Evolutionary conservation across 345 rosid species (phyloP).

Genomic region (Pelargonium nanum): DNA sequence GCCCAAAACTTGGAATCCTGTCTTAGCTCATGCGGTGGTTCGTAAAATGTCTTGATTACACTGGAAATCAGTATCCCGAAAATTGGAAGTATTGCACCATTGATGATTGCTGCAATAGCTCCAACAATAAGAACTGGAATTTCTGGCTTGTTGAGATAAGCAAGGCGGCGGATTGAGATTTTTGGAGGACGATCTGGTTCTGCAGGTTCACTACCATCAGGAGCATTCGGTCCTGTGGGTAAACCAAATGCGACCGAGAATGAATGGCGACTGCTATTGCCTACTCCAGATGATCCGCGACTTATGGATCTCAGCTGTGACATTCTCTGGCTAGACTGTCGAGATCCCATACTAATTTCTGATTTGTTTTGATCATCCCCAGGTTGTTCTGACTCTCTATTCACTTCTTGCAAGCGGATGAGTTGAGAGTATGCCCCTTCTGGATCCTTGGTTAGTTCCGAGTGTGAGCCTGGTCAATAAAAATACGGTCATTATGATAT

Average conservation of each 20-base stretch:
- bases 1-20: conserved; percentile 70
- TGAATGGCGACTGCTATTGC: conserved; percentile 46
- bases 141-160: conserved; percentile 75
- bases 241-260: conserved; percentile 49
- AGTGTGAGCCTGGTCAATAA: conserved; percentile 46
- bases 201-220: conserved; percentile 15
- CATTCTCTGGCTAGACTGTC: conserved; percentile 34
- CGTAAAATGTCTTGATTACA: conserved; percentile 45
- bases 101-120: conserved; percentile 37
- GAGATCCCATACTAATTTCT: conserved; percentile 23
- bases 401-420: conserved; percentile 59
- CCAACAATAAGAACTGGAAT: conserved; percentile 54
- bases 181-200: conserved; percentile 17
- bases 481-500: neutral
- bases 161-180: conserved; percentile 49
- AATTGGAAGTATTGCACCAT: conserved; percentile 55
- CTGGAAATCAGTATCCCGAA: conserved; percentile 48
- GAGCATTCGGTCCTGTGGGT: conserved; percentile 35
- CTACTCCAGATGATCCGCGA: conserved; percentile 48
- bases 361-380: conserved; percentile 27
- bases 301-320: conserved; percentile 37
- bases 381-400: conserved; percentile 27
- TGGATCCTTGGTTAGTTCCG: conserved; percentile 53
- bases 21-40: conserved; percentile 49
- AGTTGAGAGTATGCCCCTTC: conserved; percentile 86